phyloP scores from a whole-genome alignment of 352 stramenopile genomes.

The Phytophthora sojae region DNA sequence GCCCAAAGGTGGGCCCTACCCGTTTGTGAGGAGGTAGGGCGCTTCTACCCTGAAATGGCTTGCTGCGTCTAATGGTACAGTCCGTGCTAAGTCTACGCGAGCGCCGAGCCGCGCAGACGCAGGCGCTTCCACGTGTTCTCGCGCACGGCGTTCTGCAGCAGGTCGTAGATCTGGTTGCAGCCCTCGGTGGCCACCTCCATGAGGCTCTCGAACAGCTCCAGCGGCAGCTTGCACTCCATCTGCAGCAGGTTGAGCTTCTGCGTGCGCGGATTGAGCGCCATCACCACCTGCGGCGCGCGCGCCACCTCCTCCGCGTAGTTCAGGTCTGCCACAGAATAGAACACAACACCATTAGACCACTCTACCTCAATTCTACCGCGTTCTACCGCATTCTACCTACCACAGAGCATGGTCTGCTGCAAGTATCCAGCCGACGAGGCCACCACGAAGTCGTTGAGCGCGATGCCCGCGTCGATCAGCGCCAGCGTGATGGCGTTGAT shows the following conservation, averaged over 20 bases:
- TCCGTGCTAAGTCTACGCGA: conserved; percentile 27
- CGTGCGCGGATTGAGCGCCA: conserved; percentile 90
- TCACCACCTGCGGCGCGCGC: conserved; percentile 87
- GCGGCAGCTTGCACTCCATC: conserved; percentile 91
- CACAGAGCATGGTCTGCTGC: conserved; percentile 89
- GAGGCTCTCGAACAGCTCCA: conserved; percentile 90
- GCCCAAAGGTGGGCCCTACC: conserved; percentile 7
- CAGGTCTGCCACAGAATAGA: conserved; percentile 77
- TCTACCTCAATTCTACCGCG: too few species aligned
- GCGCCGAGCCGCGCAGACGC: conserved; percentile 54
- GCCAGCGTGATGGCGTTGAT: conserved; percentile 93
- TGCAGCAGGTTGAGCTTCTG: conserved; percentile 89
- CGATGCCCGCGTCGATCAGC: conserved; percentile 92
- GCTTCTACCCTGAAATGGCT: conserved; percentile 6
- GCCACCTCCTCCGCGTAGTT: conserved; percentile 91
- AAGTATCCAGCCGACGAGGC: conserved; percentile 90
- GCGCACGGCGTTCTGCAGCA: conserved; percentile 86
- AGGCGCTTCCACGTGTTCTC: conserved; percentile 87
- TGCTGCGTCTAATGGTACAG: conserved; percentile 10
- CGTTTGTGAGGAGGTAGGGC: background rate
- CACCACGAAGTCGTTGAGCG: conserved; percentile 93
- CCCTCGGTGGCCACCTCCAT: conserved; percentile 84
- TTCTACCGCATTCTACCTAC: conserved; percentile 29
- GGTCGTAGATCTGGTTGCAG: conserved; percentile 86
- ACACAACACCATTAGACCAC: conserved; percentile 10